Evolutionary conservation across 441 rosid genomes (phyloP), one percentile per base, ranked within the genome.

Genomic region (Arabidopsis lyrata): DNA sequence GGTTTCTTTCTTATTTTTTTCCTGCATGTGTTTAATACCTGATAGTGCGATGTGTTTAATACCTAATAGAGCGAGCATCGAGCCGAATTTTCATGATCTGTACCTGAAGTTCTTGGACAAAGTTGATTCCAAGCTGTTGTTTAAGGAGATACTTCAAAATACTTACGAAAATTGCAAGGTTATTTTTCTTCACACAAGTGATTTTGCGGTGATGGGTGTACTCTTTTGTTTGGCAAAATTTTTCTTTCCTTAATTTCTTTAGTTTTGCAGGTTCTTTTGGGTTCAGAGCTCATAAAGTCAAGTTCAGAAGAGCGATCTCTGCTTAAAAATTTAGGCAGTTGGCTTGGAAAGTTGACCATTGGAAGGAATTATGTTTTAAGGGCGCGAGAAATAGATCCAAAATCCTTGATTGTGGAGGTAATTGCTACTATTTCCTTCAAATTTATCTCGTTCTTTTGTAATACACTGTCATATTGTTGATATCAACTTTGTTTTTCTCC

Each of bases 101-200:
- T 96, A 96, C 86, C 86, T 96, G 80, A 96, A 93, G 82, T 96
- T 96, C 79, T 83, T 96, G 77, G 98, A 96, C 72, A 96, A 91
- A 83, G 86, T 91, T 69, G 87, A 81, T 81, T 88, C 90, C 67
- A 96, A 93, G 87, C 87, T 88, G 78, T 83, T 93, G 78, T 88
- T 82, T 77, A 90, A 85, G 84, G 98, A 91, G 86, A 93, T 96
- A 70, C 82, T 96, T 67, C 96, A 88, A 82, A 92, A 94, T 75
- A 84, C 93, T n/a, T 96, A 96, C 60, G 99, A 93, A 80, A 96
- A 96, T 69, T 96, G 99, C 98, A 96, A 92, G 99, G 99, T 96
- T 74, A 65, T 42, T 13, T 81, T 65, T 34, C 49, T 44, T 18
- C 45, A 47, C 29, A 45, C 62, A 8, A 39, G 42, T 15, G 14